phyloP scores from a whole-genome alignment of 2,329 filamentous ascomycete genomes.

The Penicillium sp. region DNA sequence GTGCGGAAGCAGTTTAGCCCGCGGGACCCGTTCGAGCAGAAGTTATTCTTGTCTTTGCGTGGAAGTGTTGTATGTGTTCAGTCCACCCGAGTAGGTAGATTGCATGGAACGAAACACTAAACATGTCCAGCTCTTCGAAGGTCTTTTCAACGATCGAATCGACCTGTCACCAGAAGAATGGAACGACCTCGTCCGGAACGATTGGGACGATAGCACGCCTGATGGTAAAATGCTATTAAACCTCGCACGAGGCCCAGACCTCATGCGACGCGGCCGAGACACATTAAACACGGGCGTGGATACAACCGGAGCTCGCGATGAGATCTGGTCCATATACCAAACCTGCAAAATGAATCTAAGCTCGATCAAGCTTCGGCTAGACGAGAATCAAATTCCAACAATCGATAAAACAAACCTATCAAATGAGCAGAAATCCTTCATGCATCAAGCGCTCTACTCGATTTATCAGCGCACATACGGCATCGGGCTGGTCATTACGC shows the following conservation, averaged over 20 bases:
- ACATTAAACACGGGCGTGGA: conserved; percentile 7
- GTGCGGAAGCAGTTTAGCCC: conserved; percentile 28
- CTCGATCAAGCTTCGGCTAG: conserved; percentile 14
- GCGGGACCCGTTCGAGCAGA: conserved; percentile 32
- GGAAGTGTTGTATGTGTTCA: conserved; percentile 32
- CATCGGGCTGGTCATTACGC: conserved; percentile 27
- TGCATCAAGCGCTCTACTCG: conserved; percentile 19
- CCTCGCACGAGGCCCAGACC: conserved; percentile 27
- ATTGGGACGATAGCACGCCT: conserved; percentile 23
- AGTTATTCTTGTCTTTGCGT: conserved; percentile 31
- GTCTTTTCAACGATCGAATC: conserved; percentile 32
- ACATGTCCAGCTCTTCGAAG: conserved; percentile 32
- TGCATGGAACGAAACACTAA: no score
- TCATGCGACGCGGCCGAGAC: conserved; percentile 26
- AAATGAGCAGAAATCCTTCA: not conserved
- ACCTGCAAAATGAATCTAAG: conserved; percentile 16
- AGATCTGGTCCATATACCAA: conserved; percentile 23
- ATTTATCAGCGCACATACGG: conserved; percentile 33
- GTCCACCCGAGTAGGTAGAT: no score
- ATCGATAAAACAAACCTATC: not conserved
- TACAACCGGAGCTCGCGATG: conserved; percentile 12
- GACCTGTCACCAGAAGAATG: conserved; percentile 31
- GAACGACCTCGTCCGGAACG: conserved; percentile 29
- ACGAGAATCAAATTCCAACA: conserved; percentile 2
- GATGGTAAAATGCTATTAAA: conserved; percentile 31